Conservation (phyloP, 257 asterid species). For the Henckelia pumila region DNA sequence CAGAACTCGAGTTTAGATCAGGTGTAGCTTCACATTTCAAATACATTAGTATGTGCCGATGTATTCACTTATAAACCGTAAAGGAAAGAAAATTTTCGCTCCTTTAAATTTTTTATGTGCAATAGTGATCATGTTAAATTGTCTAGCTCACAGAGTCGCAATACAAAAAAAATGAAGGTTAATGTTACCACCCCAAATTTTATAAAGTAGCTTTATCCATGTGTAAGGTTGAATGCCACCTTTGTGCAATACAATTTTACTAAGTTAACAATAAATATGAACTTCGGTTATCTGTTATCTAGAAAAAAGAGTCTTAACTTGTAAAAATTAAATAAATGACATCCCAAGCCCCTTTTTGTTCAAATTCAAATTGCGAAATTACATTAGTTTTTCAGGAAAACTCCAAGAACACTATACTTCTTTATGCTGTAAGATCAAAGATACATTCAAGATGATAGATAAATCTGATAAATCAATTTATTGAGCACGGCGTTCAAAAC, state of each 20-base stretch:
- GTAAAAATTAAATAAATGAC: no score
- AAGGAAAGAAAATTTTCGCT: neutral
- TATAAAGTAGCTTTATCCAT: no score
- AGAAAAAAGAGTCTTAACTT: neutral
- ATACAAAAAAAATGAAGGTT: neutral
- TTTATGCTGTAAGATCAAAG: neutral
- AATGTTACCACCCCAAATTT: neutral
- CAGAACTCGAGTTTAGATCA: slow-evolving; percentile 1
- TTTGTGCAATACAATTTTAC: neutral
- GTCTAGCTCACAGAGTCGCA: neutral
- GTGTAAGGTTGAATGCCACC: neutral
- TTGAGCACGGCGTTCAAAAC: neutral
- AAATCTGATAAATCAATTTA: neutral
- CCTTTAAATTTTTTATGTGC: neutral
- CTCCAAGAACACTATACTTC: neutral
- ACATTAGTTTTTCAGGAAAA: no score
- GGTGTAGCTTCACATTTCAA: neutral
- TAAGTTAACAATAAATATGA: neutral
- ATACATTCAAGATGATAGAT: no score
- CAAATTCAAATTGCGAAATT: neutral
- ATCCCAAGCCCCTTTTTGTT: neutral
- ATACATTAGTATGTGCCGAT: neutral
- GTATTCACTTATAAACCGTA: no score
- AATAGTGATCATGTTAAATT: neutral
- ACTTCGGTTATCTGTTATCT: neutral